phyloP scores from a whole-genome alignment of 2,329 filamentous ascomycete species.

The Laburnicola sp. region DNA sequence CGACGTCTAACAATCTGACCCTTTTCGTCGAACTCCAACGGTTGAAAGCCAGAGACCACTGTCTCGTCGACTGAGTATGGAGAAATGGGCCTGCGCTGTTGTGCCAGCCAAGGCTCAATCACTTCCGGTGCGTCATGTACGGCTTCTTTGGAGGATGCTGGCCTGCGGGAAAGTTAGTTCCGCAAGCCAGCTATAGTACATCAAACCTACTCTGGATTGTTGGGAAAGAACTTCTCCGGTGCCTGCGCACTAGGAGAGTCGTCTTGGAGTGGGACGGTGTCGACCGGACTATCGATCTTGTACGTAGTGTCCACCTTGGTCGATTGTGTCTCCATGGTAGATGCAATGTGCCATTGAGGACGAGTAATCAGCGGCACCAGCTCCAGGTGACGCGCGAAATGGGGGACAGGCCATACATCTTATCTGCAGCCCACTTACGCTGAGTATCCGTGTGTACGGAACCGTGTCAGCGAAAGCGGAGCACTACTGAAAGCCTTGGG shows the following conservation, averaged over 20 bases:
- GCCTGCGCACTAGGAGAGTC: conserved; percentile 16
- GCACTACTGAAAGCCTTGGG: neutral
- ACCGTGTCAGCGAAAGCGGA: conserved; percentile 7
- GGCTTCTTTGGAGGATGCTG: conserved; percentile 21
- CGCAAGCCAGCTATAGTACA: neutral
- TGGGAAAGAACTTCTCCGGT: conserved; percentile 19
- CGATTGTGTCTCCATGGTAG: conserved; percentile 6
- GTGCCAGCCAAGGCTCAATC: conserved; percentile 11
- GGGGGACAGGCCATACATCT: conserved; percentile 7
- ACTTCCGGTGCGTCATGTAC: conserved; percentile 22
- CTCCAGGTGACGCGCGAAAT: conserved; percentile 3
- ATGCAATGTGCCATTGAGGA: conserved; percentile 12
- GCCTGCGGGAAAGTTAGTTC: conserved; percentile 4
- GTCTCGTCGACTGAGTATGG: conserved; percentile 19
- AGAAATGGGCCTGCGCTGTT: conserved; percentile 8
- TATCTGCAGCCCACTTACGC: conserved; percentile 6
- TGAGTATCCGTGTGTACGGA: neutral
- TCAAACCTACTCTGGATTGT: conserved; percentile 11
- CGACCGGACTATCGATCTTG: conserved; percentile 12
- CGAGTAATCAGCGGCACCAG: conserved; percentile 8
- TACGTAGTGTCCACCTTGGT: conserved; percentile 18
- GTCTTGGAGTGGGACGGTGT: conserved; percentile 1
- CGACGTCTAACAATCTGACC: conserved; percentile 9
- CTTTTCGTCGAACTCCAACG: conserved; percentile 17
- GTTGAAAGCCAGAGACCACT: conserved; percentile 18